These are phyloP conservation scores for Theobroma cacao DNA, from an alignment of 345 rosid genomes.

Conservation along the genomic window DNA sequence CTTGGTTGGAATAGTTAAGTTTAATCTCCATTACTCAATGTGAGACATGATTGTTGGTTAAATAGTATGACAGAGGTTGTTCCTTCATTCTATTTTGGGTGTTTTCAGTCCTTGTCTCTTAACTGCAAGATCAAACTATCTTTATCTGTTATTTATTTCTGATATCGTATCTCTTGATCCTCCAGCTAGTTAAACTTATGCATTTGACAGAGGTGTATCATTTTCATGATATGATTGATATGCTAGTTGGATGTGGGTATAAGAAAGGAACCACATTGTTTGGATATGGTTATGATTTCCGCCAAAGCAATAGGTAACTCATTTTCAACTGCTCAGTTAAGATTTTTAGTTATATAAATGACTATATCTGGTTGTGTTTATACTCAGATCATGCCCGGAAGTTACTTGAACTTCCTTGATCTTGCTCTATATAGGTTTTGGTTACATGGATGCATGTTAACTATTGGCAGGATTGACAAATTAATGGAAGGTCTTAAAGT, in stretches of 20 bases:
- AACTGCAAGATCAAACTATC: not conserved
- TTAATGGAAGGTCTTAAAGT: conserved; percentile 57
- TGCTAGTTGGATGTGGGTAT: conserved; percentile 71
- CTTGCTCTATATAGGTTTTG: not conserved
- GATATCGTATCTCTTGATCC: conserved; percentile 12
- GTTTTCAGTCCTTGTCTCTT: not conserved
- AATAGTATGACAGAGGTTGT: not conserved
- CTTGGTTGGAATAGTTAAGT: not conserved
- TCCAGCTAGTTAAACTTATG: conserved; percentile 60
- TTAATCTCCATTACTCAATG: not conserved
- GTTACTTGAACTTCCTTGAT: not conserved
- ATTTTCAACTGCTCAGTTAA: not conserved
- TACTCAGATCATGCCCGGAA: not conserved
- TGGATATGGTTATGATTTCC: conserved; percentile 90
- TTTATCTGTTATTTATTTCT: conserved; percentile 1
- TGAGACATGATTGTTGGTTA: not conserved
- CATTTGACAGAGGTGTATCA: conserved; percentile 71
- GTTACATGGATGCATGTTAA: conserved; percentile 3
- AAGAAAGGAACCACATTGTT: conserved; percentile 79
- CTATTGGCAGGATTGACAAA: conserved; percentile 54
- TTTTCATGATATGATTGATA: conserved; percentile 88
- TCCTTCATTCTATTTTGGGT: not conserved
- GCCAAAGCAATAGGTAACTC: conserved; percentile 81
- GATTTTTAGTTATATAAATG: not conserved
- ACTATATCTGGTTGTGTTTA: not conserved